phyloP scores from a whole-genome alignment of 2,329 filamentous ascomycete species.

The Herpotrichia juniperi region DNA sequence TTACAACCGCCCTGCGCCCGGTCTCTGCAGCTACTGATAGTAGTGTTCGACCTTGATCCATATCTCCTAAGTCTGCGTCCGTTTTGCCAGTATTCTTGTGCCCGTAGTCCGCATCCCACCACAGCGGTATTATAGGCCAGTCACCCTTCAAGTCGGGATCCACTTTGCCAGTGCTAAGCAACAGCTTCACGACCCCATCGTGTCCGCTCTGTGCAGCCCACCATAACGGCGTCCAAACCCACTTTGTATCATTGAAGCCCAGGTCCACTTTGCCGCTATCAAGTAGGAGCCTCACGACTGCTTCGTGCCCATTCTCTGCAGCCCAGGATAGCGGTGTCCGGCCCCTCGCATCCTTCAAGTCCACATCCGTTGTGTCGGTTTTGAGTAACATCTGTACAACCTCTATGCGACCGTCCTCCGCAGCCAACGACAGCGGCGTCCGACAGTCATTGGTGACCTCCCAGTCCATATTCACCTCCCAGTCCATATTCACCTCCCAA shows the following conservation, averaged over 20 bases:
- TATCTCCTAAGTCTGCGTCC: not conserved
- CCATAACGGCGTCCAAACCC: conserved; percentile 3
- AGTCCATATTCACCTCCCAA: no score
- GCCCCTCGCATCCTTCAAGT: not conserved
- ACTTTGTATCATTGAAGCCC: not conserved
- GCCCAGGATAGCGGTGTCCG: not conserved
- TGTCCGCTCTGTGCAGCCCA: conserved; percentile 8
- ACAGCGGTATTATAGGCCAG: not conserved
- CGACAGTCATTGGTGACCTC: not conserved
- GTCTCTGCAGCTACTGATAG: not conserved
- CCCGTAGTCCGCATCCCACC: not conserved
- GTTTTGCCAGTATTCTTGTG: not conserved
- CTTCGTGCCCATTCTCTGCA: not conserved
- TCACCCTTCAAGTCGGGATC: conserved; percentile 7
- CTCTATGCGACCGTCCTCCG: not conserved
- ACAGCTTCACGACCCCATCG: conserved; percentile 8
- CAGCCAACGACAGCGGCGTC: conserved; percentile 9
- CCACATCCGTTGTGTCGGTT: not conserved
- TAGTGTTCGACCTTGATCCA: not conserved
- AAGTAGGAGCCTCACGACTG: not conserved
- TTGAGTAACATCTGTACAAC: conserved; percentile 3
- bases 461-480: not conserved
- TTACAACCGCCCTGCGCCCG: not conserved
- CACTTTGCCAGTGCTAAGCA: conserved; percentile 13
- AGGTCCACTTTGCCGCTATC: not conserved